Base-by-base conservation (phyloP, 2,329 filamentous ascomycete species). In the Trichoderma polysporum region DNA sequence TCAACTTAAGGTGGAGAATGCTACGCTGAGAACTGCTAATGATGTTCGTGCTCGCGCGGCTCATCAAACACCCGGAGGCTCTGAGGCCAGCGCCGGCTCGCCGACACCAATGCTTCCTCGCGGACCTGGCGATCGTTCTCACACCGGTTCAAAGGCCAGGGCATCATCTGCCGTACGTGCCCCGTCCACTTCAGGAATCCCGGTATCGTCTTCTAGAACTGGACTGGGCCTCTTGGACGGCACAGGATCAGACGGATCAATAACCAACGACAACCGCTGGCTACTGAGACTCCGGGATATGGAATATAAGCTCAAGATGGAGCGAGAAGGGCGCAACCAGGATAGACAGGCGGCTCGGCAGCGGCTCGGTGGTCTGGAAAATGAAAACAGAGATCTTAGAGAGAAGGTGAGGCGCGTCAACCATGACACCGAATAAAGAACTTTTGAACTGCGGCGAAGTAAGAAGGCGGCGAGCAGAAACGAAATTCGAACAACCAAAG, bases 261-360 rank as follows among this genome's bases (percentile, higher is more conserved):
- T 45, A 19, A 66, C 68, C 27, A 70, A 70, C 45, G 90, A 94
- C 72, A 90, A 91, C 70, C 88, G 91, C 71, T 97, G 93, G 92
- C 88, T 96, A 70, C 87, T 97, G 70, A 83, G 95, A 7, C 83
- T 98, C 37, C 88, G 92, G 66, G 94, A 98, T 75, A 82, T 98
- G 71, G 95, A 99, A 82, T 86, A 90, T 71, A 88, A 96, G 72
- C 83, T 99, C 19, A 97, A 97, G 77, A 89, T 91, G 53, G 95
- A 99, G 80, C 83, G 95, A 15, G 95, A 98, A 78, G 93, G 90
- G 1, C 83, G 95, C 52, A 82, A 96, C 62, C 82, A 97, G 67
- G 95, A 99, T 79, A 88, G 95, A 3, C 90, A 86, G 56, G 93
- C 93, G 27, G 94, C 94, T 31, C 83, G 92, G 64, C 91, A 93